phyloP scores from a whole-genome alignment of 2,329 filamentous ascomycete genomes.

The Apiospora pterosperma region DNA sequence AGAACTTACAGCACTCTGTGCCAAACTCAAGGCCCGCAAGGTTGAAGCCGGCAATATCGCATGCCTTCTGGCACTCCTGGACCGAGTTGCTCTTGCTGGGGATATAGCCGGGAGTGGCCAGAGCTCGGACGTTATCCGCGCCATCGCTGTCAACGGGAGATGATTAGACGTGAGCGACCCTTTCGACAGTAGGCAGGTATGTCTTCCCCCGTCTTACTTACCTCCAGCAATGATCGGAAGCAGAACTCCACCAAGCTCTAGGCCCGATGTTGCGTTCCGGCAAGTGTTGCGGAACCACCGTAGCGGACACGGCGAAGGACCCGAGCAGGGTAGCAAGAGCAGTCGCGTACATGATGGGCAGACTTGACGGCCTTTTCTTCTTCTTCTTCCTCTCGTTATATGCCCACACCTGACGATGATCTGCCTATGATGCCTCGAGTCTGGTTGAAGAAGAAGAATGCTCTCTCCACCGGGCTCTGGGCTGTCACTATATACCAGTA shows the following conservation, averaged over 20 bases:
- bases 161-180: background rate
- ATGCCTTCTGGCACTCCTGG: conserved; percentile 26
- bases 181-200: background rate
- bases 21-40: conserved; percentile 36
- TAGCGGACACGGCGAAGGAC: background rate
- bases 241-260: background rate
- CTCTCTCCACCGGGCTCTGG: background rate
- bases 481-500: background rate
- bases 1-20: conserved; percentile 27
- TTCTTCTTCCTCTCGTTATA: background rate
- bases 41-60: conserved; percentile 27
- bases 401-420: background rate
- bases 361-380: background rate
- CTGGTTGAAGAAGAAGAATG: background rate
- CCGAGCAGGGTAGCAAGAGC: background rate
- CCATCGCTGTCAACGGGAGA: background rate
- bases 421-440: background rate
- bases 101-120: background rate
- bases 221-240: background rate
- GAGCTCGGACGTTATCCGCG: background rate
- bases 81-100: conserved; percentile 28
- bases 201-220: background rate
- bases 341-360: background rate
- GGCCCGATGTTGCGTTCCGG: background rate
- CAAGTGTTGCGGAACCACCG: background rate